These are phyloP conservation scores for Pichia nanzhaoensis DNA, from an alignment of 805 yeast species.

Conservation along the genomic window DNA sequence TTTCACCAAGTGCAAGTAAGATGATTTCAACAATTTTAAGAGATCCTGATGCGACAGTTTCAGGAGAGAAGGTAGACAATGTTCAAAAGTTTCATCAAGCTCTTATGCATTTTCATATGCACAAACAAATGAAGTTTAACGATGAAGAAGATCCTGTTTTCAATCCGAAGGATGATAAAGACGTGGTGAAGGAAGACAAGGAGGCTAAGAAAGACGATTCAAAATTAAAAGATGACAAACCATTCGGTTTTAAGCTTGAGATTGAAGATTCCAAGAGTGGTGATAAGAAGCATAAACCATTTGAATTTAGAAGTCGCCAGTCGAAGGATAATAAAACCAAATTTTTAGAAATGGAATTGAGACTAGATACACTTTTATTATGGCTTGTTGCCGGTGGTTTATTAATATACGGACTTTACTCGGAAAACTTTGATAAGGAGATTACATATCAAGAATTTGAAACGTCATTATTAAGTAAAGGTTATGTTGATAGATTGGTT, in stretches of 20 bases:
- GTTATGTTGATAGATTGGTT: constrained; percentile 64
- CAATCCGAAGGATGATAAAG: constrained; percentile 17
- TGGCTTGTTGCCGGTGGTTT: constrained; percentile 19
- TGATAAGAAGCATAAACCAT: constrained; percentile 4
- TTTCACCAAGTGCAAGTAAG: constrained; percentile 25
- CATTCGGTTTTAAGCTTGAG: constrained; percentile 11
- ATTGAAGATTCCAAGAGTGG: constrained; percentile 5
- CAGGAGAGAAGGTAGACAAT: constrained; percentile 28
- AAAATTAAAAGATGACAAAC: constrained; percentile 3
- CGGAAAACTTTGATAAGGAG: constrained; percentile 25
- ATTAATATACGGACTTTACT: constrained; percentile 15
- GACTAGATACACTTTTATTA: constrained; percentile 19
- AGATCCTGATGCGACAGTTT: constrained; percentile 19
- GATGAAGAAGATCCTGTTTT: constrained; percentile 20
- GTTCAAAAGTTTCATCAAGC: constrained; percentile 28
- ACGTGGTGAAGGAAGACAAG: neutral
- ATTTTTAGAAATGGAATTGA: constrained; percentile 16
- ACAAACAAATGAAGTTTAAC: constrained; percentile 22
- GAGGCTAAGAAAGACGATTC: neutral
- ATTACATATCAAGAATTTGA: constrained; percentile 68
- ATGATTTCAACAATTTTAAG: constrained; percentile 24
- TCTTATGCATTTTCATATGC: constrained; percentile 27
- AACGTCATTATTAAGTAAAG: constrained; percentile 67
- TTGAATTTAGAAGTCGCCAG: constrained; percentile 11
- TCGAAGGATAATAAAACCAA: constrained; percentile 11